phyloP scores from a whole-genome alignment of 169 alveolate genomes.

The Perkinsus chesapeaki region DNA sequence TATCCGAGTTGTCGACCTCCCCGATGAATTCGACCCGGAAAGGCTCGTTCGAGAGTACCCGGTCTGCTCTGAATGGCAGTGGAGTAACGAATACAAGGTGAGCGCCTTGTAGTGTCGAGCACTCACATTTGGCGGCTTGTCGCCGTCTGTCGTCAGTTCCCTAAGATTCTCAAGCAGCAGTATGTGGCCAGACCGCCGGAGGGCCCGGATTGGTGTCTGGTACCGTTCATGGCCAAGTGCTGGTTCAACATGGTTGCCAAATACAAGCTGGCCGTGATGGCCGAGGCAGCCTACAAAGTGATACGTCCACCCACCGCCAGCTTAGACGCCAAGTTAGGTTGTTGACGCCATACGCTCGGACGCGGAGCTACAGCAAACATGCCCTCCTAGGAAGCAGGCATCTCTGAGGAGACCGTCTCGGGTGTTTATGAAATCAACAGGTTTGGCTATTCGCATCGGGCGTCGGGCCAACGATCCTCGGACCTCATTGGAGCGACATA shows the following conservation, averaged over 20 bases:
- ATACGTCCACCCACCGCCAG: background rate
- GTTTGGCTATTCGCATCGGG: background rate
- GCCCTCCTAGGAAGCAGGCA: background rate
- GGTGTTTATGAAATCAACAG: background rate
- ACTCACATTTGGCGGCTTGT: no score
- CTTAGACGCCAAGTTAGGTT: background rate
- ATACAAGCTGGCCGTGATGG: background rate
- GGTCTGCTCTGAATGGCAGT: background rate
- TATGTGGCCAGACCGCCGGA: background rate
- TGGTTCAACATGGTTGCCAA: background rate
- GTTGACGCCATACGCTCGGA: background rate
- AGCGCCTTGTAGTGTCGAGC: no score
- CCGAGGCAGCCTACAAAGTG: background rate
- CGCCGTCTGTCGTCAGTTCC: no score
- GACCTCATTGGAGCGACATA: background rate
- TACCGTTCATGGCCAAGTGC: background rate
- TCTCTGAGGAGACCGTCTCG: background rate
- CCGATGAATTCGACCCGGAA: background rate
- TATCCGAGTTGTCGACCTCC: background rate
- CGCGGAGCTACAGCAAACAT: background rate
- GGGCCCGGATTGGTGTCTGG: background rate
- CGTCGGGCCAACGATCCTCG: background rate
- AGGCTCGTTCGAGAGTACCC: background rate
- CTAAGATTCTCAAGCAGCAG: background rate
- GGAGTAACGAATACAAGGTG: background rate